A percentile compares a stretch with the other conserved stretches of the same genome.
Conservation (phyloP, 2,329 filamentous ascomycete species). For the Aspergillus persii region DNA sequence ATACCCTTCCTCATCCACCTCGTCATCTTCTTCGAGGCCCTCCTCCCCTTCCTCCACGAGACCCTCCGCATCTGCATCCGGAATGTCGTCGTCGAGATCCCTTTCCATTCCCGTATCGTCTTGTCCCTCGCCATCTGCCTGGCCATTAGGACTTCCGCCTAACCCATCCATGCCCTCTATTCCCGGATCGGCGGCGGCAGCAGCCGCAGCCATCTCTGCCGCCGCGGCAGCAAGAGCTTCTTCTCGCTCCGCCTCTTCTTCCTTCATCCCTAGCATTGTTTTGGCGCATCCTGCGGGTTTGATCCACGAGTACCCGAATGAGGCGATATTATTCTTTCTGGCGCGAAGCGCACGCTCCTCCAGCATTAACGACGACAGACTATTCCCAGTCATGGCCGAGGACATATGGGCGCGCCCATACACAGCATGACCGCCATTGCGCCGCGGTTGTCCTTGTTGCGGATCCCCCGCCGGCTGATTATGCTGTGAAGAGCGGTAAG, state of each 20-base stretch:
- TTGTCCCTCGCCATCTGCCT: constrained; percentile 21
- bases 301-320: constrained; percentile 88
- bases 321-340: constrained; percentile 76
- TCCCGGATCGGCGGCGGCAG: constrained; percentile 57
- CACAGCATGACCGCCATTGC: constrained; percentile 15
- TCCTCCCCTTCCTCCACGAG: constrained; percentile 45
- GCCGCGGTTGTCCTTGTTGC: constrained; percentile 7
- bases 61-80: constrained; percentile 41
- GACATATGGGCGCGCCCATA: constrained; percentile 39
- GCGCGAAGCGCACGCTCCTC: constrained; percentile 77
- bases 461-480: constrained; percentile 11
- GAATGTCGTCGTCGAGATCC: constrained; percentile 48
- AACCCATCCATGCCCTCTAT: constrained; percentile 36
- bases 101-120: constrained; percentile 39
- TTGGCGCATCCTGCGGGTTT: constrained; percentile 84
- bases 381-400: constrained; percentile 57
- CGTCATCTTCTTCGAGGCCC: constrained; percentile 52
- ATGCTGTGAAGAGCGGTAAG: constrained; percentile 36
- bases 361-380: constrained; percentile 65
- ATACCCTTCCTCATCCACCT: constrained; percentile 49
- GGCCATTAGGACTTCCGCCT: constrained; percentile 26
- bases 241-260: constrained; percentile 84
- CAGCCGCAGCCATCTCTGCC: constrained; percentile 68
- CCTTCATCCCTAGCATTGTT: constrained; percentile 83
- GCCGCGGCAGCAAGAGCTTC: constrained; percentile 76